Percentiles rank a stretch among this genome's conserved stretches.
These are phyloP conservation scores for Epichloe bromicola DNA, from an alignment of 2,329 filamentous ascomycete species.

Conservation along the genomic window DNA sequence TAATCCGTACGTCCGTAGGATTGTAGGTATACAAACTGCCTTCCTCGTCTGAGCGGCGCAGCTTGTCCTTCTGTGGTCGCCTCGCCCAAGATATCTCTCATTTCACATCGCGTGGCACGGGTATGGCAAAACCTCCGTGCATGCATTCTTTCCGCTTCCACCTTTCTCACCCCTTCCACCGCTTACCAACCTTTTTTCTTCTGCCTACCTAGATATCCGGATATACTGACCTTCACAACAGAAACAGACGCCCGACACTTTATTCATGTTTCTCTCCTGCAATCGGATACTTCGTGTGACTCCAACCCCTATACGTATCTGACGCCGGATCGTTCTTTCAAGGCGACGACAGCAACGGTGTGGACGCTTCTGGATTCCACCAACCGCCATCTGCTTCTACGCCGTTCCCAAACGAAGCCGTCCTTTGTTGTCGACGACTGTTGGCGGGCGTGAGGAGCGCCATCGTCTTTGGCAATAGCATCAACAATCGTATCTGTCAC, in stretches of 20 bases:
- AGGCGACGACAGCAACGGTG: neutral
- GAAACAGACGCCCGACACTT: neutral
- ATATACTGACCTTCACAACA: neutral
- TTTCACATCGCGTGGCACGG: neutral
- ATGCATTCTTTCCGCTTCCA: conserved; percentile 4
- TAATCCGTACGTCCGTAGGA: too few relatives aligned
- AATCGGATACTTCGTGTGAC: neutral
- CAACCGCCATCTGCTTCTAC: neutral
- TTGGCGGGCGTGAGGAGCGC: neutral
- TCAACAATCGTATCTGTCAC: neutral
- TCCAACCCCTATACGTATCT: neutral
- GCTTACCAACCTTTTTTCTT: neutral
- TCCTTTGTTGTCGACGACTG: neutral
- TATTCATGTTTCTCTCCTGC: neutral
- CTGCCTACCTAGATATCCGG: neutral
- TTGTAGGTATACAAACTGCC: neutral
- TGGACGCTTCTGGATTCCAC: neutral
- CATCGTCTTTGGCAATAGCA: neutral
- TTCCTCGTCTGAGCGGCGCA: neutral
- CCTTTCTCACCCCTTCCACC: neutral
- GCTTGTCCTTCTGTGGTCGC: neutral
- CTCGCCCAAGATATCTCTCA: neutral
- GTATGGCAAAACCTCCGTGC: neutral
- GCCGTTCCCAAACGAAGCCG: neutral
- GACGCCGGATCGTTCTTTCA: neutral